Conservation (phyloP, 768 basidiomycete species). For the Antrodiella citrinella region DNA sequence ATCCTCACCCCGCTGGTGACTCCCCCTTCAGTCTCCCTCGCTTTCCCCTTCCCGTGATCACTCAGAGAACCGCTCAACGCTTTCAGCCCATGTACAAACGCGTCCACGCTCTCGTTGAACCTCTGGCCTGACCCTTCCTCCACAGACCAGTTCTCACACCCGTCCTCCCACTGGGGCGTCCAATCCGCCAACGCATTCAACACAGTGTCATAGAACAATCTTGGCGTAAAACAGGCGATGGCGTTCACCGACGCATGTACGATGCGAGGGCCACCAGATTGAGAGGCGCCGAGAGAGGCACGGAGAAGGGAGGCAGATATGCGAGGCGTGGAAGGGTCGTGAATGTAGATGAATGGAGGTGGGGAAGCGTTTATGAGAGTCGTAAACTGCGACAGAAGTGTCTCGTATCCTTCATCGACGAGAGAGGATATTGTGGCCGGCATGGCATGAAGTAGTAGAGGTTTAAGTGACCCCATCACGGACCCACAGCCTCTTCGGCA, state of each 20-base stretch:
- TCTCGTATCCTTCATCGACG: background rate
- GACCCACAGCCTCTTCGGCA: too few relatives aligned
- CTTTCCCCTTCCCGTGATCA: conserved; percentile 8
- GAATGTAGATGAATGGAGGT: conserved; percentile 62
- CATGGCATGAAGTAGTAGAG: background rate
- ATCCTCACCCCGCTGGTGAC: conserved; percentile 24
- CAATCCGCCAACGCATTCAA: conserved; percentile 54
- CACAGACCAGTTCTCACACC: conserved; percentile 49
- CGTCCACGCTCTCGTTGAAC: conserved; percentile 61
- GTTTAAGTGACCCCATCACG: background rate
- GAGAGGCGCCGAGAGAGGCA: conserved; percentile 21
- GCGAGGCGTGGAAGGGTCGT: conserved; percentile 44
- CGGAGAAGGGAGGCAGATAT: conserved; percentile 38
- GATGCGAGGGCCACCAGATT: conserved; percentile 20
- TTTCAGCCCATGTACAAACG: conserved; percentile 61
- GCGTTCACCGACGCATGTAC: conserved; percentile 44
- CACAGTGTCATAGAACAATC: conserved; percentile 58
- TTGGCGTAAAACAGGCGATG: conserved; percentile 50
- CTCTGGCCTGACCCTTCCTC: conserved; percentile 23
- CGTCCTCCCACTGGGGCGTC: conserved; percentile 50
- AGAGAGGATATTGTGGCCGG: too few relatives aligned
- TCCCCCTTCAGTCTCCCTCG: conserved; percentile 16
- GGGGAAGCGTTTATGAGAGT: conserved; percentile 29
- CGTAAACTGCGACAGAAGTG: background rate
- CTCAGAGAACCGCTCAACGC: conserved; percentile 17